Evolutionary conservation across 345 rosid genomes (phyloP).

Genomic region (Dovyalis caffra): DNA sequence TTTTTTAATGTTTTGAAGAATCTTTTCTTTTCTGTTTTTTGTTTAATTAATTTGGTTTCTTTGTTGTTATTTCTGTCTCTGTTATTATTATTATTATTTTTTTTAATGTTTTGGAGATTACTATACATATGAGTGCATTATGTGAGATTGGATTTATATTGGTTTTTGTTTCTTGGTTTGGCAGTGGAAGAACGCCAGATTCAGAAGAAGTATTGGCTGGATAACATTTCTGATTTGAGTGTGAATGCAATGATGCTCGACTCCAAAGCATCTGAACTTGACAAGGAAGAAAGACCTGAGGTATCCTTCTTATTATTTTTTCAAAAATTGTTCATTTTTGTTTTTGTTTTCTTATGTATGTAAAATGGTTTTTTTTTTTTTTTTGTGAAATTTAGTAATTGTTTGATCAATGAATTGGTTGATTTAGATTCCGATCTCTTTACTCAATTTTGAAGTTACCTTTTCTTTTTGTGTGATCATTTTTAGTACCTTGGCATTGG

Average conservation of each 20-base stretch:
- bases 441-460: no score
- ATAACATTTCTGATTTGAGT: constrained; percentile 65
- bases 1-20: no score
- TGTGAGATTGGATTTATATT: not conserved
- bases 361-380: no score
- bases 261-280: constrained; percentile 85
- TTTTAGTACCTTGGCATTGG: no score
- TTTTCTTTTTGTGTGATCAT: no score
- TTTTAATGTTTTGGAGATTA: not conserved
- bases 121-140: not conserved
- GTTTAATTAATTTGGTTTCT: not conserved
- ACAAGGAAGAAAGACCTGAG: constrained; percentile 97
- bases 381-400: not conserved
- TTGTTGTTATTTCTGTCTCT: not conserved
- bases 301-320: constrained; percentile 24
- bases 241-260: constrained; percentile 98
- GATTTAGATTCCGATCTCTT: not conserved
- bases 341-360: no score
- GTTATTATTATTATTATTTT: not conserved
- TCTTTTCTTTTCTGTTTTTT: not conserved
- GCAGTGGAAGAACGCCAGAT: constrained; percentile 67
- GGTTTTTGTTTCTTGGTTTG: not conserved
- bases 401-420: not conserved
- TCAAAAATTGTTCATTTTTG: no score
- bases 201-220: constrained; percentile 86